Base-by-base conservation (phyloP, 164 flowering plant genomes). In the Magnolia changhungtana region DNA sequence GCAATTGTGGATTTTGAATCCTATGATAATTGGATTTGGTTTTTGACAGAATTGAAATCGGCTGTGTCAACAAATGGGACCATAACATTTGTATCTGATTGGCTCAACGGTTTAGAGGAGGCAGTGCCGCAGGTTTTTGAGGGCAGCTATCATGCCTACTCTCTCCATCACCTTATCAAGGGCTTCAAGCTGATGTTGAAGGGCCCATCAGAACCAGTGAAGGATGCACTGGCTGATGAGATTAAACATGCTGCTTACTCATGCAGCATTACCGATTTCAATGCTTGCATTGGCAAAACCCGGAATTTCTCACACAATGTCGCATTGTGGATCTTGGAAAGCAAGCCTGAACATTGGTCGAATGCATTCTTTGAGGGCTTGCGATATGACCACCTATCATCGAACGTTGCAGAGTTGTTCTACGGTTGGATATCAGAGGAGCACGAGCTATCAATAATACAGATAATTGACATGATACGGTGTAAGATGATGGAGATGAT, bases 291-390 rank as follows among this genome's bases (percentile, higher is more conserved):
- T 14, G 92, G 87, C 19, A 87, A 80, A 82, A 86, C 93, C 67
- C 89, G 87, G 76, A 80, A 81, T 72, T 86, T 95, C 63, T 95
- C 97, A 1, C 63, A 68, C 0, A 94, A 89, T 73, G 97, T 95
- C 45, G 88, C 87, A 78, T 72, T 83, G 31, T 93, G 98, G 98
- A 73, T 91, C 66, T 58, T 84, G 73, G 87, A 87, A 72, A 87
- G 90, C 74, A 83, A 90, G 68, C 92, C 93, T 49, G 81, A 83
- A 71, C 83, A 85, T 55, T 95, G 98, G 98, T 92, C 98, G 14
- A 91, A 91, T 85, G 85, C 92, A 11, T 90, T 78, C 76, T 91
- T 92, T 75, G 83, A 70, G 59, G 97, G 97, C 50, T 82, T 88
- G 23, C 84, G 97, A 66, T 95, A 89, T 77, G 89, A 91, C 73